A percentile compares a stretch with the other conserved stretches of the same genome.
Evolutionary conservation across 345 rosid species (phyloP).

Genomic region (Eucalyptus fibrosa): DNA sequence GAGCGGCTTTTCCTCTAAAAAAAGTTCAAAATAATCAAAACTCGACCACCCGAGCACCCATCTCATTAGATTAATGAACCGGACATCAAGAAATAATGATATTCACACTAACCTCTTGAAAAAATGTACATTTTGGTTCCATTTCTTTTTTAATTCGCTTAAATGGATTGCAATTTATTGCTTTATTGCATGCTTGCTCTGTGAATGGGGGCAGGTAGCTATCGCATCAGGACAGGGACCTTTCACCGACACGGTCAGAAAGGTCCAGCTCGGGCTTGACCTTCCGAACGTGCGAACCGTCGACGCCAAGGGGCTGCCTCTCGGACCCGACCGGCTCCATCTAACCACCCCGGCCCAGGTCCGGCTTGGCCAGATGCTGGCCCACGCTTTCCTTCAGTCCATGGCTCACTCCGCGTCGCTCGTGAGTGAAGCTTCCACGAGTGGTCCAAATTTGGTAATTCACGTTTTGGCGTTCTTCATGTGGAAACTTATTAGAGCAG

Average conservation of each 20-base stretch:
- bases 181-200: not conserved
- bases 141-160: not conserved
- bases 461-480: not conserved
- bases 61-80: not conserved
- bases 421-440: not conserved
- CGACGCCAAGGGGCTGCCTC: conserved; percentile 63
- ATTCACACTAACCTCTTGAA: not conserved
- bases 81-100: not conserved
- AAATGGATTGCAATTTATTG: not conserved
- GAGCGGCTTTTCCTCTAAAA: not conserved
- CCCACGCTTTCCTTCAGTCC: conserved; percentile 27
- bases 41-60: not conserved
- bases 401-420: not conserved
- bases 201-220: not conserved
- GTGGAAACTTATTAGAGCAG: not conserved
- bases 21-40: not conserved
- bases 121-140: not conserved
- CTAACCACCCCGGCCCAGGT: conserved; percentile 65
- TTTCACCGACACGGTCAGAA: conserved; percentile 15
- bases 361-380: conserved; percentile 53
- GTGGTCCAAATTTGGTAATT: not conserved
- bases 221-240: not conserved
- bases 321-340: conserved; percentile 62
- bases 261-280: conserved; percentile 36
- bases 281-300: conserved; percentile 44